These are phyloP conservation scores for Daldinia grandis DNA, from an alignment of 495 filamentous ascomycete species.

Conservation along the genomic window DNA sequence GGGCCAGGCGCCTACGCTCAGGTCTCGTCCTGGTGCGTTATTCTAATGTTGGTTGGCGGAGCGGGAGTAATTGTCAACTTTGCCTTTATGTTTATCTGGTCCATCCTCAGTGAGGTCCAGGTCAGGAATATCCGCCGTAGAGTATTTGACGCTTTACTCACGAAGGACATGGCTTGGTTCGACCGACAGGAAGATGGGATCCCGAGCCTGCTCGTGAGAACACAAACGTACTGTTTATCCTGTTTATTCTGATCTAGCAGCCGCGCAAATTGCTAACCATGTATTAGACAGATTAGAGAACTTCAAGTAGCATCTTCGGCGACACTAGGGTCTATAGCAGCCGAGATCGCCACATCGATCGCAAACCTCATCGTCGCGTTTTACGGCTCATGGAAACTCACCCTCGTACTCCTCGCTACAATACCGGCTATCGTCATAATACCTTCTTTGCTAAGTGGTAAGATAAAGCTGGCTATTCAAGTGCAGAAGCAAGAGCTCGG, in stretches of 20 bases:
- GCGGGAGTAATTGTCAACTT: slow-evolving; percentile 71
- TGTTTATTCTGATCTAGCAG: slow-evolving; percentile 28
- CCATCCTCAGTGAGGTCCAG: slow-evolving; percentile 82
- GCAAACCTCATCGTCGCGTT: slow-evolving; percentile 75
- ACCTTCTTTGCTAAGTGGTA: slow-evolving; percentile 65
- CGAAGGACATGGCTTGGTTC: slow-evolving; percentile 84
- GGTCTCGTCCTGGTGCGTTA: slow-evolving; percentile 65
- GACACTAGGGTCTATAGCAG: slow-evolving; percentile 73
- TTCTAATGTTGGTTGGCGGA: slow-evolving; percentile 67
- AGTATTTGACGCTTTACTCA: slow-evolving; percentile 72
- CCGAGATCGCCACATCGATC: slow-evolving; percentile 67
- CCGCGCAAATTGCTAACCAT: slow-evolving; percentile 22
- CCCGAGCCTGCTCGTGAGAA: slow-evolving; percentile 70
- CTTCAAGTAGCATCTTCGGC: slow-evolving; percentile 82
- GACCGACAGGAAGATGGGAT: slow-evolving; percentile 77
- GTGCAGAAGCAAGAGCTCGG: slow-evolving; percentile 73
- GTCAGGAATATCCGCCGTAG: slow-evolving; percentile 67
- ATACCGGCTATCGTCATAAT: slow-evolving; percentile 72
- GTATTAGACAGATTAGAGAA: slow-evolving; percentile 76
- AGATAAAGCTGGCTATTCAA: slow-evolving; percentile 71
- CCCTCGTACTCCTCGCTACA: slow-evolving; percentile 79
- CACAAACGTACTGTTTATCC: slow-evolving; percentile 74
- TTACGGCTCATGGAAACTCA: slow-evolving; percentile 83
- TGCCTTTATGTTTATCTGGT: slow-evolving; percentile 71
- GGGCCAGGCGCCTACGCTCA: slow-evolving; percentile 60